These are phyloP conservation scores for Vishniacozyma victoriae DNA, from an alignment of 768 basidiomycete genomes.

Conservation along the genomic window DNA sequence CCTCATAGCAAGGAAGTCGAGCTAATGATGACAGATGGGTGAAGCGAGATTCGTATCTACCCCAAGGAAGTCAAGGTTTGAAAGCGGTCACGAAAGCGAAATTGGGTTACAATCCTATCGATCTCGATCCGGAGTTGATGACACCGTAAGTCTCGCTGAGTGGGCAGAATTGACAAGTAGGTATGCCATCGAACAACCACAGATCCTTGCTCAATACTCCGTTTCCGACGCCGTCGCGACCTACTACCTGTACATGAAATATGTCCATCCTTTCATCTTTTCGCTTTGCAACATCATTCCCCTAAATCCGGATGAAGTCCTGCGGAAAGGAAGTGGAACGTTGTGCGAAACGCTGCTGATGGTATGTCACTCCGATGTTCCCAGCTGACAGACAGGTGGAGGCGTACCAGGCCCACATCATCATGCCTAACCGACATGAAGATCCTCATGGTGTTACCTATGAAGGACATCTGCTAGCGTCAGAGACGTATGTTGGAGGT, in stretches of 20 bases:
- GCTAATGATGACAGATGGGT: conserved; percentile 62
- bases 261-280: conserved; percentile 98
- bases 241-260: conserved; percentile 99
- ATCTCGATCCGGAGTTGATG: conserved; percentile 97
- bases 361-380: conserved; percentile 54
- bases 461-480: conserved; percentile 91
- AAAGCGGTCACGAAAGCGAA: conserved; percentile 97
- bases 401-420: conserved; percentile 81
- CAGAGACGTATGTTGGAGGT: conserved; percentile 97
- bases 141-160: conserved; percentile 67
- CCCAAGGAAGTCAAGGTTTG: conserved; percentile 95
- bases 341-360: conserved; percentile 95
- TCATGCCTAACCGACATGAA: conserved; percentile 97
- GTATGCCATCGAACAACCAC: conserved; percentile 93
- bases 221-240: conserved; percentile 99
- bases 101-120: conserved; percentile 92
- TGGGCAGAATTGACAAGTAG: conserved; percentile 50
- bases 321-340: conserved; percentile 92
- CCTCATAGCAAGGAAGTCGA: not conserved
- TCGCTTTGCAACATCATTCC: conserved; percentile 99
- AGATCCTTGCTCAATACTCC: conserved; percentile 90
- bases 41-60: conserved; percentile 95
- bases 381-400: conserved; percentile 64
- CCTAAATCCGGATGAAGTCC: conserved; percentile 88
- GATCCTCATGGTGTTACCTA: conserved; percentile 86